A percentile compares a stretch with the other conserved stretches of the same genome.
Conservation (phyloP, 164 flowering plant genomes). For the Euptelea pleiosperma region DNA sequence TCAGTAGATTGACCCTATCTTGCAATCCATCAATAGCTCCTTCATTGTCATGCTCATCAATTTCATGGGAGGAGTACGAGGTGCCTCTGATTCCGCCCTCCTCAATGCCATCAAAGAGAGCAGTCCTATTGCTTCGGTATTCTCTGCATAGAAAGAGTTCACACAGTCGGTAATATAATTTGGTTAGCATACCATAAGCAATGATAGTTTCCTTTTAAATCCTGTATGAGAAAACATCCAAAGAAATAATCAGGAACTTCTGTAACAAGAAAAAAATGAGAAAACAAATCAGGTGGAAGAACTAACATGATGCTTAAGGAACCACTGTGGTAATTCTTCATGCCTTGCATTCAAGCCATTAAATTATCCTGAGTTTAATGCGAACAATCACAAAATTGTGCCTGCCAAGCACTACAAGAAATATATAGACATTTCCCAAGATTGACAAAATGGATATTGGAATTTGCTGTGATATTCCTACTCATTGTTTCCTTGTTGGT, state of each 20-base stretch:
- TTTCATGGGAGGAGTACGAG: conserved; percentile 72
- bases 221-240: background rate
- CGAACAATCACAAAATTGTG: too few relatives aligned
- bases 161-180: background rate
- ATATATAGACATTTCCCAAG: too few relatives aligned
- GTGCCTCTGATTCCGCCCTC: conserved; percentile 92
- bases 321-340: too few relatives aligned
- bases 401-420: too few relatives aligned
- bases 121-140: conserved; percentile 43
- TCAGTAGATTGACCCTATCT: conserved; percentile 72
- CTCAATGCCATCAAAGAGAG: conserved; percentile 92
- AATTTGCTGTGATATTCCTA: too few relatives aligned
- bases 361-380: too few relatives aligned
- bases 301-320: too few relatives aligned
- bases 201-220: background rate
- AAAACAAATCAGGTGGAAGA: too few relatives aligned
- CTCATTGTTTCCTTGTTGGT: too few relatives aligned
- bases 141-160: conserved; percentile 55
- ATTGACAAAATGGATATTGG: too few relatives aligned
- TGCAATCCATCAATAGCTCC: conserved; percentile 62
- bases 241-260: background rate
- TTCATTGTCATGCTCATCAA: conserved; percentile 66
- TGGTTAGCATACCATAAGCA: too few relatives aligned
- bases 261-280: background rate
- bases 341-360: too few relatives aligned